Base-by-base conservation (phyloP, 225 moss, liverwort and hornwort species). In the Physcomitrellopsis africana region DNA sequence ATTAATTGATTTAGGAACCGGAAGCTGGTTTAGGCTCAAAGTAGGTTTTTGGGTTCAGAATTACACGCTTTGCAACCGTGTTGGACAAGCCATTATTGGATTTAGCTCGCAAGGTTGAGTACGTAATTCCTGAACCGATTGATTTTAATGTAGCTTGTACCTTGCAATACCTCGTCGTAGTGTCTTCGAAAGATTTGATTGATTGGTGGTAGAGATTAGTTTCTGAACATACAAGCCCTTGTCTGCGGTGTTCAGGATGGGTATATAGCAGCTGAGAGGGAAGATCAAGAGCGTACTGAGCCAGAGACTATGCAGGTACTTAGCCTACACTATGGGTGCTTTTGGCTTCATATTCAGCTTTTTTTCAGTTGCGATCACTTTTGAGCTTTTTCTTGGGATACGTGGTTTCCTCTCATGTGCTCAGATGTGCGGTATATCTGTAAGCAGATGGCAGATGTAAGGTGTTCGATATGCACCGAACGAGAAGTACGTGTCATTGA, bases 401-500 rank as follows among this genome's bases (percentile, higher is more conserved):
- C 2, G 15, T 63, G 7, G 60, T 80, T 75, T 47, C 52, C 13
- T 32, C 65, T 47, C 54, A 11, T 65, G 16, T 66, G 44, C 22
- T 77, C 51, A 80, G 41, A 77, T 70, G 54, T 62, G 29, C 67
- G 32, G 32, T 37, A 5, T 37, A 23, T 9, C 6, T 86, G 63
- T 68, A 60, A 24, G 63, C 80, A 96, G 93, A 99, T 99, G 97
- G 93, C 97, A 68, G 93, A 90, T 66, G 89, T 90, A 61, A 86
- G 90, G 47, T 99, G 97, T 60, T 86, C 88, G 16, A 89, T 93
- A 52, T 99, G 97, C 77, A 83, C 87, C 37, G 93, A 95, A 76
- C 81, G 89, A 65, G 91, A 93, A 90, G 97, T 99, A 10, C 92
- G 93, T 32, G 97, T 99, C 18, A 90, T 86, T 65, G 95, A 94